Evolutionary conservation across 139 green algal genomes (phyloP).

Genomic region (Tetraselmis striata): DNA sequence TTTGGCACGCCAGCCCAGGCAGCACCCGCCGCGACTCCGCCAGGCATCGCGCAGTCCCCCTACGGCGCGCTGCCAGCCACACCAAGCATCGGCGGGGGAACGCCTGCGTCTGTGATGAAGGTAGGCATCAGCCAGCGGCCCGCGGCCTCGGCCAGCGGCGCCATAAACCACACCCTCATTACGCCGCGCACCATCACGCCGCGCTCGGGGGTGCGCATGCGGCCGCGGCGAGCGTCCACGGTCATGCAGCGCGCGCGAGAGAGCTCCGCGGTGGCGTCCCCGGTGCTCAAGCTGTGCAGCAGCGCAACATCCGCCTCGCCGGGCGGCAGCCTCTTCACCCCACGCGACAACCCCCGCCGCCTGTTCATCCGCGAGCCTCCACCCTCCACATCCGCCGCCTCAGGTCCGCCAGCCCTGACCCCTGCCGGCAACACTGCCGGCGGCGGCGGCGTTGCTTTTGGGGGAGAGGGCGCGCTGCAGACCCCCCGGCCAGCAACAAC

Average conservation of each 20-base stretch:
- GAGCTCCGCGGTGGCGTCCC: neutral
- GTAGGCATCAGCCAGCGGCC: constrained; percentile 63
- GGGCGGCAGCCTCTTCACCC: constrained; percentile 41
- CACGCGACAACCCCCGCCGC: constrained; percentile 66
- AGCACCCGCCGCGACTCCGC: neutral
- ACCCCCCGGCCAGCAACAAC: no score
- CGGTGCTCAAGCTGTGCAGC: neutral
- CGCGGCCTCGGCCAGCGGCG: neutral
- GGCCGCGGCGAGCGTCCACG: constrained; percentile 13
- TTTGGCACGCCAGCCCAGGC: neutral
- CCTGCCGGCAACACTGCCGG: no score
- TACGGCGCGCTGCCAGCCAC: constrained; percentile 41
- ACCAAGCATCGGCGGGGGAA: constrained; percentile 16
- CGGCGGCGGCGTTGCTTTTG: no score
- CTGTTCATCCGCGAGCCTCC: constrained; percentile 74
- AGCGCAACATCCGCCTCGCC: constrained; percentile 14
- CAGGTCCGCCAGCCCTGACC: no score
- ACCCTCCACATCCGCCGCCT: constrained; percentile 36
- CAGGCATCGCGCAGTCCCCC: constrained; percentile 19
- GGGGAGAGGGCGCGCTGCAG: no score
- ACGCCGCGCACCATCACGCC: constrained; percentile 58
- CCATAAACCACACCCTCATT: constrained; percentile 34
- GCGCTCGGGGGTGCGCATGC: constrained; percentile 39
- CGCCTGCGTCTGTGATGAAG: constrained; percentile 21
- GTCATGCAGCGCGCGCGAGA: neutral